A percentile compares a stretch with the other conserved stretches of the same genome.
Evolutionary conservation across 2,329 filamentous ascomycete genomes (phyloP).

Genomic region (Aspergillus aculeatus): DNA sequence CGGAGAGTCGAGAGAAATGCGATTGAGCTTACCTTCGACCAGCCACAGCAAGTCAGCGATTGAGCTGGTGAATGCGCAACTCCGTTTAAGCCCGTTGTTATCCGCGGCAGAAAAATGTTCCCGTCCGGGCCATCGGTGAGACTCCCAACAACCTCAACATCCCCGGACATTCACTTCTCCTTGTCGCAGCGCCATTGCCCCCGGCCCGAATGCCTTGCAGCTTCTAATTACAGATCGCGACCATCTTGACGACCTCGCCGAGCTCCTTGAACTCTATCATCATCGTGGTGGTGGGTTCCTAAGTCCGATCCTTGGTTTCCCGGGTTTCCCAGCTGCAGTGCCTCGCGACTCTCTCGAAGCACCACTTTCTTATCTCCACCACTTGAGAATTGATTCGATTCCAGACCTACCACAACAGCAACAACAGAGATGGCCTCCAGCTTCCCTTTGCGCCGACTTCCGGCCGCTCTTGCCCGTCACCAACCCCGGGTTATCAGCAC

Average conservation of each 20-base stretch:
- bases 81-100: slow-evolving; percentile 21
- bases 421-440: slow-evolving; percentile 34
- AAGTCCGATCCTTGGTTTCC: slow-evolving; percentile 19
- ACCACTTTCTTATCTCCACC: neutral
- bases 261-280: slow-evolving; percentile 16
- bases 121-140: slow-evolving; percentile 41
- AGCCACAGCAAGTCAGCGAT: slow-evolving; percentile 1
- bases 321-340: slow-evolving; percentile 21
- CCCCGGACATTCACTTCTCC: slow-evolving; percentile 13
- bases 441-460: slow-evolving; percentile 32
- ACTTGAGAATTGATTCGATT: neutral
- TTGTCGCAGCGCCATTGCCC: slow-evolving; percentile 18
- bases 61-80: slow-evolving; percentile 6
- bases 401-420: neutral
- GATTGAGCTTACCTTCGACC: slow-evolving; percentile 4
- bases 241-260: slow-evolving; percentile 11
- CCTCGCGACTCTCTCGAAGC: slow-evolving; percentile 2
- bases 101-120: slow-evolving; percentile 43
- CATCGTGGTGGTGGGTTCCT: slow-evolving; percentile 28
- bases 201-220: slow-evolving; percentile 19
- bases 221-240: slow-evolving; percentile 10
- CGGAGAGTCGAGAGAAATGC: neutral
- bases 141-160: slow-evolving; percentile 41
- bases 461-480: slow-evolving; percentile 36
- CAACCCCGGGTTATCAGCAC: slow-evolving; percentile 32